Base-by-base conservation (phyloP, 345 rosid genomes). In the Nephelium lappaceum region DNA sequence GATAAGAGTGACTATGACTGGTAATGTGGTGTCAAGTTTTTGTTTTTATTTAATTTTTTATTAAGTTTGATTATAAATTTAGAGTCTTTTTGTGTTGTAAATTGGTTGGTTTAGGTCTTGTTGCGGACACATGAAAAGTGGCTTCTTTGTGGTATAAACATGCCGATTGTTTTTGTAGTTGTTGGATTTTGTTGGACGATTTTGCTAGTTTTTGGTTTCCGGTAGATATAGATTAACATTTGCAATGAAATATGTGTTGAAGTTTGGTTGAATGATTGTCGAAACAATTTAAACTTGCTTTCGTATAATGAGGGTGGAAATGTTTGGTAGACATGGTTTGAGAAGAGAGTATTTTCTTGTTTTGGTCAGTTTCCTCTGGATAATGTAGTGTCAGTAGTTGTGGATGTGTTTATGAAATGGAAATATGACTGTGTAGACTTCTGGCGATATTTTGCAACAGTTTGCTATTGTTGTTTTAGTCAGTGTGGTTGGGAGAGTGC, bases 1-100 rank as follows among this genome's bases (percentile, higher is more conserved):
- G 99, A 97, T 81, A 97, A 94, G 77, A 94, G 89, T 82, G 99
- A 97, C 75, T 97, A 97, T 75, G 98, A 97, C 83, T 97, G 99
- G 99, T 97, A 89, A 73, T 76, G 70, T 82, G 27, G 75, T 14
- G 61, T 21, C 68, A 38, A 23, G 21, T 57, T 69, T 19, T 71
- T 69, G 25, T 10, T 41, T n/a, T 41, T 16, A 19, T 74, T 11
- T 64, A 4, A 14, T 11, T 0, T 60, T 39, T 24, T 65, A 53
- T 42, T 42, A 14, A 5, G 1, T 36, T 11, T 36, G 39, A 12
- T 47, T 36, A 36, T 23, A 57, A 57, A 41, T 43, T 41, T 63
- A 39, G 0, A 41, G 15, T 63, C 14, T 81, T 57, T 62, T 8
- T 71, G 76, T 67, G 39, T 64, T 57, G 23, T 73, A n/a, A 31